Percentiles rank a stretch among this genome's conserved stretches.
phyloP scores from a whole-genome alignment of 495 filamentous ascomycete genomes.

The Trichoderma reesei region DNA sequence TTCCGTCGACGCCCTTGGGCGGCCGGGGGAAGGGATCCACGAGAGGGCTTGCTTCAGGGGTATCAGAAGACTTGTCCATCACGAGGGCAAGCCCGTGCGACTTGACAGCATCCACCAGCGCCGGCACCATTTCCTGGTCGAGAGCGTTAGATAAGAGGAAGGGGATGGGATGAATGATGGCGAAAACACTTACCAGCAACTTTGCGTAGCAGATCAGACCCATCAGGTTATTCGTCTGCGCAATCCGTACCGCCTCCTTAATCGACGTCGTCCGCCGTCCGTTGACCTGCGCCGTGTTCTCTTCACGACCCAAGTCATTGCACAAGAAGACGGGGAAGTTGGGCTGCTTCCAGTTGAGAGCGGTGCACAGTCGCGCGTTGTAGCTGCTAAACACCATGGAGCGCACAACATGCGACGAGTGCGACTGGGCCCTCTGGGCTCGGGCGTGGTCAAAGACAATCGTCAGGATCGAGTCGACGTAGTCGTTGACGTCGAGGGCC shows the following conservation, averaged over 20 bases:
- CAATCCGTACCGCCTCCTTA: conserved; percentile 89
- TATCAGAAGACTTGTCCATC: conserved; percentile 62
- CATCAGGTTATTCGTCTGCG: conserved; percentile 97
- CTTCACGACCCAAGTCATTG: conserved; percentile 70
- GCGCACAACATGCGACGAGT: conserved; percentile 55
- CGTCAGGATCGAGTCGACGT: conserved; percentile 70
- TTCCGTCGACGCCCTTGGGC: conserved; percentile 69
- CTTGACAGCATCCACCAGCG: conserved; percentile 86
- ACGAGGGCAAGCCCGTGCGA: conserved; percentile 86
- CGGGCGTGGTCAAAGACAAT: conserved; percentile 90
- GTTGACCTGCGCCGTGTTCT: conserved; percentile 41
- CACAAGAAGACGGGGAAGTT: conserved; percentile 95
- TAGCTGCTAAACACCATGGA: conserved; percentile 89
- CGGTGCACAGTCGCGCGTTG: conserved; percentile 80
- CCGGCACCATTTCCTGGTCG: conserved; percentile 82
- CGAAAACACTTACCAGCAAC: conserved; percentile 53
- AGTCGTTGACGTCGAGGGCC: conserved; percentile 74
- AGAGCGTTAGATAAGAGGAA: conserved; percentile 1
- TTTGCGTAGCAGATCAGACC: conserved; percentile 81
- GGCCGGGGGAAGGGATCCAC: conserved; percentile 37
- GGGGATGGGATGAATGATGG: neutral
- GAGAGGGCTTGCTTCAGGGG: conserved; percentile 18
- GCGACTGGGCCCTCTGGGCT: conserved; percentile 48
- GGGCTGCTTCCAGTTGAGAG: conserved; percentile 97
- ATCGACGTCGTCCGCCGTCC: conserved; percentile 69